phyloP scores from a whole-genome alignment of 2,329 filamentous ascomycete genomes.

The Pseudocercospora musae region DNA sequence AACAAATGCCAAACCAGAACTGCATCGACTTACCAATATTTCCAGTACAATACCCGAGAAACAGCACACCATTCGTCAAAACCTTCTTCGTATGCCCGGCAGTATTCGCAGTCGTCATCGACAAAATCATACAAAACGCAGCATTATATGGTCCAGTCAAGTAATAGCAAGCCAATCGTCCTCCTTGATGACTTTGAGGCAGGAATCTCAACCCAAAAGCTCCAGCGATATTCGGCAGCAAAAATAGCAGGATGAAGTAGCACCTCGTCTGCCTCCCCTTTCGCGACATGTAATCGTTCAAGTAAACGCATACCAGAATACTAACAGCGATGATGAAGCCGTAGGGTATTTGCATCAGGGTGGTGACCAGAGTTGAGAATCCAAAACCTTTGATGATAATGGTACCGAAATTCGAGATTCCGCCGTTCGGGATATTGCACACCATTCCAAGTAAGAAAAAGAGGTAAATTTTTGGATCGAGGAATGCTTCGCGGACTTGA shows the following conservation, averaged over 20 bases:
- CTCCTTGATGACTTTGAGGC: constrained; percentile 48
- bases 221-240: constrained; percentile 58
- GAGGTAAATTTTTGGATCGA: constrained; percentile 58
- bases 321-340: constrained; percentile 50
- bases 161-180: constrained; percentile 58
- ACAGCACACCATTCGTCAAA: constrained; percentile 60
- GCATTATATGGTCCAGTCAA: constrained; percentile 52
- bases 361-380: constrained; percentile 53
- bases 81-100: constrained; percentile 62
- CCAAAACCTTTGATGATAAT: constrained; percentile 59
- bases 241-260: constrained; percentile 54
- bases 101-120: constrained; percentile 50
- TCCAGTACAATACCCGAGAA: constrained; percentile 50
- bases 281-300: constrained; percentile 42
- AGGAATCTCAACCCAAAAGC: constrained; percentile 58
- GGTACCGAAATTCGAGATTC: constrained; percentile 58
- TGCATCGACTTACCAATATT: constrained; percentile 49
- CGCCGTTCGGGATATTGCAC: constrained; percentile 55
- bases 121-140: constrained; percentile 51
- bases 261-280: constrained; percentile 34
- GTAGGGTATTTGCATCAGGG: constrained; percentile 54
- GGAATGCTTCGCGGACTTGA: constrained; percentile 56
- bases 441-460: constrained; percentile 54
- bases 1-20: background rate
- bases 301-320: constrained; percentile 48